These are phyloP conservation scores for Cyclotella cryptica DNA, from an alignment of 108 stramenopile genomes.

Conservation along the genomic window DNA sequence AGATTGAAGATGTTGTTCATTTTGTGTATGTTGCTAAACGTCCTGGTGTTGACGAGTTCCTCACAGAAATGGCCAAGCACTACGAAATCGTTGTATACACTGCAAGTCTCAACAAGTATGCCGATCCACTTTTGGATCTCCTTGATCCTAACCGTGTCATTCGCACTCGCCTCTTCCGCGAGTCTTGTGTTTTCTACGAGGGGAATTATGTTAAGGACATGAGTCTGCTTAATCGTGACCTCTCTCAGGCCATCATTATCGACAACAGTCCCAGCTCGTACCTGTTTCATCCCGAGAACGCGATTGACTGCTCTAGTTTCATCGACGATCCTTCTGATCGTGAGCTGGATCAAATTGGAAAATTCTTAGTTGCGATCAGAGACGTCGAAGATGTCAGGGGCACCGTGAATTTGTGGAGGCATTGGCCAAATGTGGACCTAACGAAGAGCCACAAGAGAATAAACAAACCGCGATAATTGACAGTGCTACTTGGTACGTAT, in stretches of 20 bases:
- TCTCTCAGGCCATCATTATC: conserved; percentile 93
- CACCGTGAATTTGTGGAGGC: conserved; percentile 74
- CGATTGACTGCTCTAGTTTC: conserved; percentile 95
- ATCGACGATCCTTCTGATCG: conserved; percentile 94
- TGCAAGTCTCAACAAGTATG: conserved; percentile 97
- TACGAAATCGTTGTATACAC: conserved; percentile 99
- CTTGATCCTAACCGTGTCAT: conserved; percentile 90
- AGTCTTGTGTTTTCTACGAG: conserved; percentile 96
- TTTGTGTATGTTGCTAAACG: conserved; percentile 98
- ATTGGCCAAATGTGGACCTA: conserved; percentile 85
- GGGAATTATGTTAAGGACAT: conserved; percentile 99
- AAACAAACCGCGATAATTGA: conserved; percentile 18
- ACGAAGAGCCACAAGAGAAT: conserved; percentile 46
- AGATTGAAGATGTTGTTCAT: conserved; percentile 96
- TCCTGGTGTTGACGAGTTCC: conserved; percentile 97
- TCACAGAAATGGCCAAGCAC: conserved; percentile 90
- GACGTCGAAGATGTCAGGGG: conserved; percentile 86
- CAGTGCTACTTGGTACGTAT: neutral
- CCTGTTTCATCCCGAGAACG: conserved; percentile 98
- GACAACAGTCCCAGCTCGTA: conserved; percentile 98
- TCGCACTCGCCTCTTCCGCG: conserved; percentile 93
- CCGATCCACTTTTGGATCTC: conserved; percentile 95
- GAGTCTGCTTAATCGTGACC: conserved; percentile 83
- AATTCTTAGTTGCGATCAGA: conserved; percentile 86
- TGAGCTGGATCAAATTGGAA: conserved; percentile 94